Evolutionary conservation across 179 eudicot species (phyloP).

Genomic region (Actinidia polygama): DNA sequence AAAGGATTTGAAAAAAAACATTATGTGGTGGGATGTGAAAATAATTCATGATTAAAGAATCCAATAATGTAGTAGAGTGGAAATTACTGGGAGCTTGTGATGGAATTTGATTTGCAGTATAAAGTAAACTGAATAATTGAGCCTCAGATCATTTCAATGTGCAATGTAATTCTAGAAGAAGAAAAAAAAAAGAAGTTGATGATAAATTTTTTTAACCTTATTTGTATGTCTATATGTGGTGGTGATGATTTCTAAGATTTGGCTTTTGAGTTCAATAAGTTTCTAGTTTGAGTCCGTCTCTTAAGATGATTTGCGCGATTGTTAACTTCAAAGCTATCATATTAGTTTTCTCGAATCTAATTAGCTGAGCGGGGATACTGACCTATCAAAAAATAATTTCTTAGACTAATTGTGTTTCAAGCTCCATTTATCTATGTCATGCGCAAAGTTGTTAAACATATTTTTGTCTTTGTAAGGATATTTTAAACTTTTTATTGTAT

Average conservation of each 20-base stretch:
- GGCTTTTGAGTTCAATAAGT: too few species aligned
- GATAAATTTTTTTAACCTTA: neutral
- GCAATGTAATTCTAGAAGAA: neutral
- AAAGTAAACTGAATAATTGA: neutral
- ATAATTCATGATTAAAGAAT: neutral
- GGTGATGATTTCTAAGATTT: neutral
- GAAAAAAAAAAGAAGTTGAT: neutral
- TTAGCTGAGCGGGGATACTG: too few species aligned
- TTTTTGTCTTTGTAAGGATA: too few species aligned
- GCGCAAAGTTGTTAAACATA: too few species aligned
- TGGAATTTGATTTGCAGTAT: neutral
- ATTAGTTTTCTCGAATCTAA: too few species aligned
- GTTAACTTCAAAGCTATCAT: too few species aligned
- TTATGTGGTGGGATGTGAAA: neutral
- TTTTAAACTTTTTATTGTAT: too few species aligned
- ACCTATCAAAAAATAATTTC: too few species aligned
- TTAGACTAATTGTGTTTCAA: too few species aligned
- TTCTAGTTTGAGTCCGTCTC: too few species aligned
- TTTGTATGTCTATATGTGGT: neutral
- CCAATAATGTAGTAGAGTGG: neutral
- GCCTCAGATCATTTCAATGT: neutral
- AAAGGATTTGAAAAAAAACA: neutral
- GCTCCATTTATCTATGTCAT: too few species aligned
- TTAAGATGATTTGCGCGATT: too few species aligned
- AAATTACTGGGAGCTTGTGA: neutral